Evolutionary conservation across 208 protist genomes (phyloP), one percentile per base, ranked within the genome.

Genomic region (Acanthamoeba sp.): DNA sequence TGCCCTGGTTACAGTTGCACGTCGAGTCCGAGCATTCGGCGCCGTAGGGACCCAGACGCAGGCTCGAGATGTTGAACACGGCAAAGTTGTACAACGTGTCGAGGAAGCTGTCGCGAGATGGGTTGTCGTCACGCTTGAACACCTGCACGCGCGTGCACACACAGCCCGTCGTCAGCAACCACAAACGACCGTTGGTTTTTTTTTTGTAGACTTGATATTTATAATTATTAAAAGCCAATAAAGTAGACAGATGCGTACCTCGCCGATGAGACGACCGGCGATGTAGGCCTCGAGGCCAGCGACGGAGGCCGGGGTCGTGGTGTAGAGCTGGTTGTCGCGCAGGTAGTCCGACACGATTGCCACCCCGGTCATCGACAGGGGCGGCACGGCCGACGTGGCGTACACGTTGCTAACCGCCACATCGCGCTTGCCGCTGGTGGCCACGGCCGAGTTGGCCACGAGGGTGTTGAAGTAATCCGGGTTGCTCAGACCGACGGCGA

Each of bases 1-100:
- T 88, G 48, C 80, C 80, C 55, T 88, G 80, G 42, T 88, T 88
- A 27, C 80, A 88, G 32, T 62, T 62, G 55, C 80, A 88, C 38
- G 48, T 62, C 34, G 80, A 64, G 24, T 59, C 55, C 29, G 45
- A 52, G 55, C 80, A 88, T 20, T 88, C 80, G 34, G 80, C 48
- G 38, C 80, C 80, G 55, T 88, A 88, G 27, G 80, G 80, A 62
- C 80, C 80, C 55, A 88, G 16, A 6, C 80, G 80, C 40, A 88
- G 34, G 27, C 48, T n/a, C 16, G 45, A 64, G 38, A 88, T 59
- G 55, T 88, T 62, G 55, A 88, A 88, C n/a, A 88, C 55, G 24
- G 80, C 45, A 32, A 64, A 88, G 80, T 52, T 64, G 55, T 88
- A 88, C 27, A 88, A 42, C 42, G 80, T 62, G n/a, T 88, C 42